These are phyloP conservation scores for Volvox carteri DNA, from an alignment of 163 green algal species.

Conservation along the genomic window DNA sequence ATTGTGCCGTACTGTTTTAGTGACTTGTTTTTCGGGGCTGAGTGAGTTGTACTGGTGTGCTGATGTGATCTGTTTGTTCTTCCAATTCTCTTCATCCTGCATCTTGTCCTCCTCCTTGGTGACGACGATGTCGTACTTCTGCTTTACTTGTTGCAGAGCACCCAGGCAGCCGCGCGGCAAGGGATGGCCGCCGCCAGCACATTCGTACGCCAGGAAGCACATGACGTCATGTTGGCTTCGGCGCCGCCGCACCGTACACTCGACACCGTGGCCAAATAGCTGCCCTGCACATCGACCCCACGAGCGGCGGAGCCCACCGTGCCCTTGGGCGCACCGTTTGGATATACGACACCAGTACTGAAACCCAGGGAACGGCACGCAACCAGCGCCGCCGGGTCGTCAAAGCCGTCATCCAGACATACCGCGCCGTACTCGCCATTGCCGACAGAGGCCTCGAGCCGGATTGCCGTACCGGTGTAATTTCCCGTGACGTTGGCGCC, in stretches of 20 bases:
- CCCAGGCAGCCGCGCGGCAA: conserved; percentile 13
- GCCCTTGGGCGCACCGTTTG: neutral
- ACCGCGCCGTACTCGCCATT: conserved; percentile 23
- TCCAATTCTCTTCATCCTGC: no score
- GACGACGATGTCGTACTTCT: no score
- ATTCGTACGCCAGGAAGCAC: neutral
- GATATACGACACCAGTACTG: neutral
- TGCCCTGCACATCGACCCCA: neutral
- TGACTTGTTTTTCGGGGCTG: no score
- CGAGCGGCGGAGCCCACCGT: neutral
- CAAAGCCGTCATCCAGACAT: conserved; percentile 28
- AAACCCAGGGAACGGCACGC: conserved; percentile 28
- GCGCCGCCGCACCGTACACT: neutral
- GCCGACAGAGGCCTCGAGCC: conserved; percentile 20
- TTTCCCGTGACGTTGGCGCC: neutral
- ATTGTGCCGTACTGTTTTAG: no score
- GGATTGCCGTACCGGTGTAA: neutral
- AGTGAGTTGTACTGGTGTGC: no score
- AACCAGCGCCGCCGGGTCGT: neutral
- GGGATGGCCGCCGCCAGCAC: neutral
- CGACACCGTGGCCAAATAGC: neutral
- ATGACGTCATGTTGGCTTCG: neutral
- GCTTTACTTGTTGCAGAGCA: neutral
- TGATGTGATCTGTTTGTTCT: no score
- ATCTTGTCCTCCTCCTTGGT: no score